Base-by-base conservation (phyloP, 768 basidiomycete species). In the Lentinula detonsa region DNA sequence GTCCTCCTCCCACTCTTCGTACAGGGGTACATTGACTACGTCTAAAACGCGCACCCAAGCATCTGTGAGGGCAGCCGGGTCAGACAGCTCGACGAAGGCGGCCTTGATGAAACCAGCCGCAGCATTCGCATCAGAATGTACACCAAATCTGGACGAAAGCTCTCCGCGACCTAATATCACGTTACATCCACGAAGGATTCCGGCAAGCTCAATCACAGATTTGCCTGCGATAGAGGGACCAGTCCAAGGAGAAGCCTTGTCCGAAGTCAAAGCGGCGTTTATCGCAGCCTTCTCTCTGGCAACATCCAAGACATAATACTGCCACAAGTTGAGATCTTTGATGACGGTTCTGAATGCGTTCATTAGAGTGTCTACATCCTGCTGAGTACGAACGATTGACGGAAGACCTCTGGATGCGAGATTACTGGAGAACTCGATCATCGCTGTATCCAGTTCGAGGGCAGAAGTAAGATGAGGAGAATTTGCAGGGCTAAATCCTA, bases 391-490 rank as follows among this genome's bases (percentile, higher is more conserved):
- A 64, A 99, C 75, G 28, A 61, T 69, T 1, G 86, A 89, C 0
- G 97, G 95, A 0, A 99, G 79, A 23, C 86, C 90, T 46, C 80
- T 83, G 2, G 80, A 72, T 13, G 74, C 70, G 15, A 98, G 81
- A 1, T 84, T 80, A 16, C 73, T 73, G 0, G 95, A 95, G 66
- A 98, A 90, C 39, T 89, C 80, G 52, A 97, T 72, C 65, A 98
- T 86, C 2, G 91, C 91, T 21, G 85, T 80, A 70, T 99, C 97
- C 31, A 99, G 78, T 72, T 97, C 95, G 54, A 95, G 78, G 5
- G 97, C 97, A n/a, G 93, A 90, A 1, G 85, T 80, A 16, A 99
- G 80, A 72, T 99, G 94, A 5, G 97, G 95, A 4, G 90, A 88
- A 73, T 98, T 98, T 18, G 82, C 78, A 5, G 94, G 91, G 65